These are phyloP conservation scores for Solanum boliviense DNA, from an alignment of 257 asterid species.

Conservation along the genomic window DNA sequence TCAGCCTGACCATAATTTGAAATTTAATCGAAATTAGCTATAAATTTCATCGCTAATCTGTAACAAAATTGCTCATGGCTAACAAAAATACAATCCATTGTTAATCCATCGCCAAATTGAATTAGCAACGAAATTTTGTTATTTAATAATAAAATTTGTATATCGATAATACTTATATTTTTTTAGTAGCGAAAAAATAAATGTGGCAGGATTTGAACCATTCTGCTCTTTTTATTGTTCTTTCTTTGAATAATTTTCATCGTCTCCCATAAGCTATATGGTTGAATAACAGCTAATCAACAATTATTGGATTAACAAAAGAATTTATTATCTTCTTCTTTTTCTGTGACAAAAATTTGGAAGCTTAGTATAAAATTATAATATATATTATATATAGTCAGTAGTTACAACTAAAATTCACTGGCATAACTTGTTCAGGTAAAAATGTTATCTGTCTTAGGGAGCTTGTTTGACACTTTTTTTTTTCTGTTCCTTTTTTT, in stretches of 20 bases:
- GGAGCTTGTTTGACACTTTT: neutral
- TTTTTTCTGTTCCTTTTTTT: neutral
- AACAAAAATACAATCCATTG: neutral
- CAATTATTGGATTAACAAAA: neutral
- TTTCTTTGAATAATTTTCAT: neutral
- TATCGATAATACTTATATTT: neutral
- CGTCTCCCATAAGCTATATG: neutral
- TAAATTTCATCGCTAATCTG: neutral
- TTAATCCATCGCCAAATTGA: neutral
- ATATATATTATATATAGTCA: neutral
- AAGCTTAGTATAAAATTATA: neutral
- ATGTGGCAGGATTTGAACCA: neutral
- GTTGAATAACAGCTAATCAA: neutral
- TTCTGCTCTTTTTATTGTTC: neutral
- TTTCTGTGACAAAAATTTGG: neutral
- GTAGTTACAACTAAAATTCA: conserved; percentile 2
- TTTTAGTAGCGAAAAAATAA: neutral
- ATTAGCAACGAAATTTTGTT: neutral
- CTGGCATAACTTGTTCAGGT: neutral
- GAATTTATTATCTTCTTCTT: neutral
- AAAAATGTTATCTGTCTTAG: neutral
- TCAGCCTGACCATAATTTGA: neutral
- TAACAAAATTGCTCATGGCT: neutral
- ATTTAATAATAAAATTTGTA: neutral
- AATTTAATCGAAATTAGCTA: neutral